Base-by-base conservation (phyloP, 1,284 basidiomycete genomes). In the Sporisorium sorghi region DNA sequence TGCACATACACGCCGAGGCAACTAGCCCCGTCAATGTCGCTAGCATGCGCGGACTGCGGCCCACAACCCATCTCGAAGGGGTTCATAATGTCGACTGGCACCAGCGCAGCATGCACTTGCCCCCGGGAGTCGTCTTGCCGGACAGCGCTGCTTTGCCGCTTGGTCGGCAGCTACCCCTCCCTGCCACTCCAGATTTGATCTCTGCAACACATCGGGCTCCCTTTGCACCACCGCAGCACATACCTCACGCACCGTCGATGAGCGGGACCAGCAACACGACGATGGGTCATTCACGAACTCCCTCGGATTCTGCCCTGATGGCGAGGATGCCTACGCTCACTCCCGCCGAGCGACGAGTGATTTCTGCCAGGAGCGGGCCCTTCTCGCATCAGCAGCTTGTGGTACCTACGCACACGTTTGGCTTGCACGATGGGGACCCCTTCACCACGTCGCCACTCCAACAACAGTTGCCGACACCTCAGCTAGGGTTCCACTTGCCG, bases 261-360 rank as follows among this genome's bases (percentile, higher is more conserved):
- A 24, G 19, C 28, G 46, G 28, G 5, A 11, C 60, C 10, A 15
- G 24, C 8, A 42, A 26, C 15, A 23, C 26, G n/a, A 24, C 28
- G n/a, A 28, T 19, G 5, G 40, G 47, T 8, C 63, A 66, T 33
- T 39, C 33, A 19, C 52, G 40, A 9, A 28, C 57, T 12, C 57
- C 57, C 12, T 56, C 63, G 3, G 57, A 59, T 26, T 51, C 63
- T 17, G 48, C 28, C 3, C 43, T 54, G 12, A 11, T 58, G 10
- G 46, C 63, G 21, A 54, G 28, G n/a, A 21, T 51, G 24, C 63
- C 57, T 1, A 26, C 28, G 19, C 32, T 66, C 21, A 56, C 52
- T 2, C 47, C 47, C 15, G 57, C 57, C 30, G 63, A 66, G 12
- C 57, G 46, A 14, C 52, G 42, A 12, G 26, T 58, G 11, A 43